Evolutionary conservation across 306 rosid genomes (phyloP), one percentile per base, ranked within the genome.

Genomic region (Dalbergia cochinchinensis): DNA sequence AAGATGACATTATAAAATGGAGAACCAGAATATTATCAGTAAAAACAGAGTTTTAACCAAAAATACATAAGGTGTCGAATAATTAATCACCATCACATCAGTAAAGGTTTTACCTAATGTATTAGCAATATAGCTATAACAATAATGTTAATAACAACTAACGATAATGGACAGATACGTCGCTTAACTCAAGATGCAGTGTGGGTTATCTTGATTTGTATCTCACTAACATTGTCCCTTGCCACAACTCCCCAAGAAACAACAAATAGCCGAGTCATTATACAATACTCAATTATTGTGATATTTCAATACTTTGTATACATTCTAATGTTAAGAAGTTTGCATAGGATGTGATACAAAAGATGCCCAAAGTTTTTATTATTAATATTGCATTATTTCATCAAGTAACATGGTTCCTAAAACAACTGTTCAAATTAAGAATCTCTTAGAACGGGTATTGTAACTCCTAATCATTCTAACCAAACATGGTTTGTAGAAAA

Each of bases 321-420:
- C 26, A 12, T 42, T 8, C 58, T 26, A 61, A 45, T 44, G 65
- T 9, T 26, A 47, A 62, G 71, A 62, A 62, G 34, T 64, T 65
- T 10, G 55, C 19, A 67, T 22, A 55, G 58, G 41, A 45, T 20
- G 35, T 8, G 37, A 58, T 59, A 19, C 34, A 14, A 41, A 67
- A 33, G 71, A 66, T 35, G 65, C 72, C 22, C 48, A 58, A 59
- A 31, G 1, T 14, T 74, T 35, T 63, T 11, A 51, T 60, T 31
- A 50, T 48, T 55, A 67, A 57, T 69, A 18, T 60, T 76, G 69
- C 33, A 18, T 37, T 35, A 76, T 63, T 78, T 20, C 41, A 68
- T 26, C 57, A 19, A 14, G 33, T 37, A 77, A 51, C 14, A 16
- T 14, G 60, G 34, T 31, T 50, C 64, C 45, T 35, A 48, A 80